phyloP scores from a whole-genome alignment of 495 filamentous ascomycete species.

The Umbilicaria muhlenbergii region DNA sequence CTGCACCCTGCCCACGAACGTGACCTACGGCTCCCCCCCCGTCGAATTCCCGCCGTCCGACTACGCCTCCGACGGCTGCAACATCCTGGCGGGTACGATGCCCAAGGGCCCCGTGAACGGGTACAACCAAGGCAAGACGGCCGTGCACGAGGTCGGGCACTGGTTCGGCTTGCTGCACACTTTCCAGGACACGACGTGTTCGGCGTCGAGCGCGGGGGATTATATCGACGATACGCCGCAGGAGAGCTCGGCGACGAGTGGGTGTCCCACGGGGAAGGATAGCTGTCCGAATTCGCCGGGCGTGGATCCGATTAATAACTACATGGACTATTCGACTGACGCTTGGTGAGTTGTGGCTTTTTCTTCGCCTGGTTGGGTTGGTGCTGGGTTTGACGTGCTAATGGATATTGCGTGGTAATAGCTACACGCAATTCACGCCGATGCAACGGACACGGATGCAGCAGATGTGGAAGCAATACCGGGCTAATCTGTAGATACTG shows the following conservation, averaged over 20 bases:
- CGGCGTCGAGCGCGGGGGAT: constrained; percentile 26
- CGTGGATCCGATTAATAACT: constrained; percentile 34
- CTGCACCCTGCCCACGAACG: constrained; percentile 27
- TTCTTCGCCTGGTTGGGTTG: not conserved
- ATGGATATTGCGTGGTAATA: not conserved
- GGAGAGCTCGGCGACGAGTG: constrained; percentile 30
- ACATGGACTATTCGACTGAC: constrained; percentile 41
- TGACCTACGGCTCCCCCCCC: constrained; percentile 4
- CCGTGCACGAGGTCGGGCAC: constrained; percentile 42
- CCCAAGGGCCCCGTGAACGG: constrained; percentile 26
- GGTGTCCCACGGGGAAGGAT: constrained; percentile 31
- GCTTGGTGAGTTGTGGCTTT: constrained; percentile 20
- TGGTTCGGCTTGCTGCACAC: constrained; percentile 43
- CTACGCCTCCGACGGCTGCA: constrained; percentile 37
- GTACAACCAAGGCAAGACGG: constrained; percentile 34
- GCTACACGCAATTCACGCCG: constrained; percentile 29
- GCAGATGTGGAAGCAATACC: constrained; percentile 29
- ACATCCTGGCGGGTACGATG: constrained; percentile 34
- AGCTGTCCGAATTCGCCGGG: constrained; percentile 31
- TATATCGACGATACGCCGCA: constrained; percentile 37
- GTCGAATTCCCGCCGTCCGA: constrained; percentile 12
- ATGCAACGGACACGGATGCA: constrained; percentile 29
- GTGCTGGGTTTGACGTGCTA: not conserved
- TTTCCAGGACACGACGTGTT: constrained; percentile 35
- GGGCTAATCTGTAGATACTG: constrained; percentile 1